A percentile compares a stretch with the other conserved stretches of the same genome.
Conservation (phyloP, 176 grass and related monocot genomes). For the Aegilops tauschii region DNA sequence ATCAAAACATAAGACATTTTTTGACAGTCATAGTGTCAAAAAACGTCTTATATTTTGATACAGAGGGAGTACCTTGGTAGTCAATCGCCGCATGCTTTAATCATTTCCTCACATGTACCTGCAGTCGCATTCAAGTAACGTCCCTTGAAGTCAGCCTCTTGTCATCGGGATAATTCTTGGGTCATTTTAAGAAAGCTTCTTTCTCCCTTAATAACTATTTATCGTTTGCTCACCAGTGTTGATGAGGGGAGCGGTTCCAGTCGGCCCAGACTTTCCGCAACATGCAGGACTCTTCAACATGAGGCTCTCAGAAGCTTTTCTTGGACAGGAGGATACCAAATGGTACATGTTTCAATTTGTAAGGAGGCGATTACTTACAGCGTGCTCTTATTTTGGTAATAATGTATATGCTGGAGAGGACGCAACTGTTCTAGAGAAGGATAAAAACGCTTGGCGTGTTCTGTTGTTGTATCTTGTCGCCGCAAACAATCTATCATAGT, state of each 20-base stretch:
- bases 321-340: conserved; percentile 3
- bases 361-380: not conserved
- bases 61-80: not conserved
- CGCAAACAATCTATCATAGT: not conserved
- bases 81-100: not conserved
- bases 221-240: conserved; percentile 43
- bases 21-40: too few relatives aligned
- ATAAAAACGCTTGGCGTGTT: not conserved
- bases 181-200: not conserved
- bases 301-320: conserved; percentile 5
- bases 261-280: conserved; percentile 30
- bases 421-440: not conserved
- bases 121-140: not conserved
- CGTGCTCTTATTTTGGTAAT: not conserved
- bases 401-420: conserved; percentile 5
- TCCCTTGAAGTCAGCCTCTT: not conserved
- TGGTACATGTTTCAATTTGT: not conserved
- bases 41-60: too few relatives aligned
- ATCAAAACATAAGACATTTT: too few relatives aligned
- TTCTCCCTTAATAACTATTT: conserved; percentile 12
- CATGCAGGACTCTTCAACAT: conserved; percentile 28
- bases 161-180: not conserved
- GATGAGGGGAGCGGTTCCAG: conserved; percentile 51
- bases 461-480: not conserved
- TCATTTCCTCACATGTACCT: not conserved